Evolutionary conservation across 768 basidiomycete species (phyloP).

Genomic region (Lactarius indigo): DNA sequence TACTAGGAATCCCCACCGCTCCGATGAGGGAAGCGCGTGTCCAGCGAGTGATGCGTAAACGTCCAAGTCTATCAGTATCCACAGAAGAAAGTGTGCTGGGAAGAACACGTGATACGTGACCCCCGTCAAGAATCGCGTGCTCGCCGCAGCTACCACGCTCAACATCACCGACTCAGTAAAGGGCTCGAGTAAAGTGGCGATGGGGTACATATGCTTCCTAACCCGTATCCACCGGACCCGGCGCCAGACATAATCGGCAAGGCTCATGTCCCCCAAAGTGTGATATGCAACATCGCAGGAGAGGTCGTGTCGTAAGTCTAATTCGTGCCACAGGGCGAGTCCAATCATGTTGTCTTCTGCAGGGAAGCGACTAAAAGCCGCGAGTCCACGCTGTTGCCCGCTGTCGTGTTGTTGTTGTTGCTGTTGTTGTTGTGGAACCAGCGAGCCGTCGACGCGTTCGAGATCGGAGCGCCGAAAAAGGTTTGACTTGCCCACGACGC

Average conservation of each 20-base stretch:
- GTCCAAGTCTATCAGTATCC: slow-evolving; percentile 79
- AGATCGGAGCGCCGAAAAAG: slow-evolving; percentile 89
- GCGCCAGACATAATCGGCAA: slow-evolving; percentile 81
- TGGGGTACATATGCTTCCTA: slow-evolving; percentile 86
- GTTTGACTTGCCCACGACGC: slow-evolving; percentile 96
- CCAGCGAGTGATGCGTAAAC: slow-evolving; percentile 76
- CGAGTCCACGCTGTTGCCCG: slow-evolving; percentile 52
- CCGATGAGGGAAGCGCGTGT: slow-evolving; percentile 48
- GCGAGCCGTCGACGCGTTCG: slow-evolving; percentile 64
- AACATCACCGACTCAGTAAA: slow-evolving; percentile 84
- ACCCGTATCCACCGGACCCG: slow-evolving; percentile 97
- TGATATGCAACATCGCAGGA: slow-evolving; percentile 90
- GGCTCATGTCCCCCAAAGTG: slow-evolving; percentile 81
- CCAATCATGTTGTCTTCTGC: slow-evolving; percentile 99
- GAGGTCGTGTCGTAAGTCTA: slow-evolving; percentile 82
- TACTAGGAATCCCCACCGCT: slow-evolving; percentile 55
- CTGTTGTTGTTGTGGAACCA: slow-evolving; percentile 40
- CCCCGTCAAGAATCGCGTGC: slow-evolving; percentile 48
- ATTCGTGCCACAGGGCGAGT: slow-evolving; percentile 87
- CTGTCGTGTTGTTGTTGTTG: slow-evolving; percentile 25
- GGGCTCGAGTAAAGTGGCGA: slow-evolving; percentile 86
- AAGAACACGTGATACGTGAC: slow-evolving; percentile 54
- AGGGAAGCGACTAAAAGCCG: slow-evolving; percentile 81
- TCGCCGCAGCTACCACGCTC: slow-evolving; percentile 58
- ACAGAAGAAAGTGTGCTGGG: slow-evolving; percentile 56